phyloP scores from a whole-genome alignment of 75 land plant species.

The Larix kaempferi region DNA sequence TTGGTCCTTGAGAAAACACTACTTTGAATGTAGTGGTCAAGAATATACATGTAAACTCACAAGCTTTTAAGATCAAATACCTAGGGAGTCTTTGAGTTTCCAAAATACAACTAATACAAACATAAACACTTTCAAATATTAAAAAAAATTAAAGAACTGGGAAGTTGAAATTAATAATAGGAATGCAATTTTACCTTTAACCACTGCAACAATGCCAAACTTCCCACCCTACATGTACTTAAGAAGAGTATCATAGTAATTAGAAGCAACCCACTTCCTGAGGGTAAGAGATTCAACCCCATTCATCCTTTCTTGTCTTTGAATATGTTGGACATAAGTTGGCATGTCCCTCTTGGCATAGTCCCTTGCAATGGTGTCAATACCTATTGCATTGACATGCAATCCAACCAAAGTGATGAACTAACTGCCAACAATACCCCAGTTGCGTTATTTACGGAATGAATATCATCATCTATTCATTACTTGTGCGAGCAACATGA shows the following conservation, averaged over 20 bases:
- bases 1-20: too few relatives aligned
- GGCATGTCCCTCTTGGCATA: too few relatives aligned
- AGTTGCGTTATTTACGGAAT: slow-evolving; percentile 74
- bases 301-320: too few relatives aligned
- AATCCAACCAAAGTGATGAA: slow-evolving; percentile 89
- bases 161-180: not conserved
- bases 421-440: slow-evolving; percentile 94
- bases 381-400: slow-evolving; percentile 72
- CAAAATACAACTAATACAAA: not conserved
- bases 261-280: slow-evolving; percentile 95
- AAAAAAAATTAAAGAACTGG: not conserved
- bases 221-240: slow-evolving; percentile 84
- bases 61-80: not conserved
- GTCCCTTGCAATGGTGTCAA: slow-evolving; percentile 71
- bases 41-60: not conserved
- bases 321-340: too few relatives aligned
- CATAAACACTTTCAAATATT: not conserved
- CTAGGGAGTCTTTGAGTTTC: not conserved
- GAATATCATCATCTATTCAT: slow-evolving; percentile 72
- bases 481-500: slow-evolving; percentile 85
- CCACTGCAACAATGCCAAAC: slow-evolving; percentile 90
- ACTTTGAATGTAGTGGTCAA: not conserved
- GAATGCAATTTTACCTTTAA: slow-evolving; percentile 33
- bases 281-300: slow-evolving; percentile 87
- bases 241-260: slow-evolving; percentile 64